Conservation (phyloP, 192 early-diverging fungal species). For the Martensiomyces pterosporus region DNA sequence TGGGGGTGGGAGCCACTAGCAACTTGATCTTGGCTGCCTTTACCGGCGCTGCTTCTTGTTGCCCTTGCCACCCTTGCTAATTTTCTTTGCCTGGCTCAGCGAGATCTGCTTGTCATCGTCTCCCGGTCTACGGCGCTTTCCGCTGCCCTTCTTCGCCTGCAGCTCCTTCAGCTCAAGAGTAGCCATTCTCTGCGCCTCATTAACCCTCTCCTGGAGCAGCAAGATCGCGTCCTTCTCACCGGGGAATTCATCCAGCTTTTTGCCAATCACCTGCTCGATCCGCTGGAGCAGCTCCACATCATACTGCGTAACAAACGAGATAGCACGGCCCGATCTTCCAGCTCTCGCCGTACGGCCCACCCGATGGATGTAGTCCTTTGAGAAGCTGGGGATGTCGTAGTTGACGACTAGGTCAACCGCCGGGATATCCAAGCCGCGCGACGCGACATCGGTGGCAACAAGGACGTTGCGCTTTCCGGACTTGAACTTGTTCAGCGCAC, state of each 20-base stretch:
- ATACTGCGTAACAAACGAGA: conserved; percentile 85
- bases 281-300: conserved; percentile 93
- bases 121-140: conserved; percentile 37
- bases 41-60: not conserved
- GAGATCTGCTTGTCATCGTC: conserved; percentile 50
- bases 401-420: conserved; percentile 93
- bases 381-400: conserved; percentile 89
- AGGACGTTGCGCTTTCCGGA: conserved; percentile 80
- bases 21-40: no score
- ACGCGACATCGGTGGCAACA: conserved; percentile 94
- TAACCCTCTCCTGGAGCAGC: conserved; percentile 90
- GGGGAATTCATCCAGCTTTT: conserved; percentile 83
- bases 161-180: conserved; percentile 80
- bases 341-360: conserved; percentile 84
- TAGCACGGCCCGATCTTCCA: conserved; percentile 71
- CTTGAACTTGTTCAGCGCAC: conserved; percentile 94
- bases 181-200: conserved; percentile 84
- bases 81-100: conserved; percentile 40
- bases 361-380: conserved; percentile 86
- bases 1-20: not conserved
- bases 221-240: conserved; percentile 79
- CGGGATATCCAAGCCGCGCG: conserved; percentile 93
- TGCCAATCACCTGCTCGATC: conserved; percentile 85
- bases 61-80: conserved; percentile 19
- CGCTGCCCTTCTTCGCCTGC: conserved; percentile 27